Conservation (phyloP, 2,329 filamentous ascomycete genomes). For the Blastomyces gilchristii region DNA sequence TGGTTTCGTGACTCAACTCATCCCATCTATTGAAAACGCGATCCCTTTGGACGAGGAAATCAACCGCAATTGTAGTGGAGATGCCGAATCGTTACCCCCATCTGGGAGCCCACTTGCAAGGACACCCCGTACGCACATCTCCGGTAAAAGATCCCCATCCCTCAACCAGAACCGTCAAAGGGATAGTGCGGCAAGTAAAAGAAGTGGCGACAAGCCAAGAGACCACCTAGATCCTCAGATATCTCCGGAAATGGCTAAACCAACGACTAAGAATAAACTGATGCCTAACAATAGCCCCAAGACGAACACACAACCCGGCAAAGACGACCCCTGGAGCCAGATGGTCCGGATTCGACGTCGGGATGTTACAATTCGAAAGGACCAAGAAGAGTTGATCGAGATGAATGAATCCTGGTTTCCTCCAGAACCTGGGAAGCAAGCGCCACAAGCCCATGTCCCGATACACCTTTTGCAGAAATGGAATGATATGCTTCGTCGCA, state of each 20-base stretch:
- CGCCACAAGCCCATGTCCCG: conserved; percentile 28
- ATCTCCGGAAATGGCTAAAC: neutral
- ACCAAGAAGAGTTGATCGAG: conserved; percentile 43
- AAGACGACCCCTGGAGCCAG: conserved; percentile 20
- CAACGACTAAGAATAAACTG: neutral
- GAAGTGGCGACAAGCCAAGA: neutral
- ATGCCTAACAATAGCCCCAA: neutral
- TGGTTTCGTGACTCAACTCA: neutral
- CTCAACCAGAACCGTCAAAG: neutral
- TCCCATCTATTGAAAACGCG: neutral
- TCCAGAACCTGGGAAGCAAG: conserved; percentile 21
- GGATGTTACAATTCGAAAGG: conserved; percentile 38
- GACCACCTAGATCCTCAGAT: no score
- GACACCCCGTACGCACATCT: neutral
- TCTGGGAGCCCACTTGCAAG: neutral
- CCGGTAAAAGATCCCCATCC: neutral
- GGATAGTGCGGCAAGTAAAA: neutral
- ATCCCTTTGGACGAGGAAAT: neutral
- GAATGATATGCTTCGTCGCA: conserved; percentile 23
- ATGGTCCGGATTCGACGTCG: conserved; percentile 29
- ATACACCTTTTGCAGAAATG: conserved; percentile 27
- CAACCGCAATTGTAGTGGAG: neutral
- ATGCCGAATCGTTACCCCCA: neutral
- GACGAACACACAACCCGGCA: neutral
- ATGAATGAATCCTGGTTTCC: conserved; percentile 34